A percentile compares a stretch with the other conserved stretches of the same genome.
Conservation (phyloP, 139 green algal genomes). For the Zygnema circumcarinatum region DNA sequence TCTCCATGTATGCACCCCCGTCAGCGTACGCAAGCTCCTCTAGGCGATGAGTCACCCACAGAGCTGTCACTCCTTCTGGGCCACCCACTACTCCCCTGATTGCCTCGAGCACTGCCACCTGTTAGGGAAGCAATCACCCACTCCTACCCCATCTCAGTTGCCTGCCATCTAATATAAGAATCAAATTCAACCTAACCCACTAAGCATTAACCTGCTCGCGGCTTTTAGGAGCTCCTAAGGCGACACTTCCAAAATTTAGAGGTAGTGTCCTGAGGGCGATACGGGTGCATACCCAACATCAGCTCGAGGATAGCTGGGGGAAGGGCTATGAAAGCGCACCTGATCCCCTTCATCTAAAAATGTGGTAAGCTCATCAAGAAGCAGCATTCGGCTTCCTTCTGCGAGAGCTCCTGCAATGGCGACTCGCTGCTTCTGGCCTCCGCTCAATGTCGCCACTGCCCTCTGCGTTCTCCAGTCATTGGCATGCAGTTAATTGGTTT, state of each 20-base stretch:
- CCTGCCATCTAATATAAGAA: too few relatives aligned
- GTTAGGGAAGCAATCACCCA: conserved; percentile 12
- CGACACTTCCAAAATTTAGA: too few relatives aligned
- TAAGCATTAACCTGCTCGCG: too few relatives aligned
- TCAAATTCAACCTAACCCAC: too few relatives aligned
- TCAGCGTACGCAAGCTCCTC: conserved; percentile 95
- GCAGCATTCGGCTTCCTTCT: conserved; percentile 79
- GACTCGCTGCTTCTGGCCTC: conserved; percentile 95
- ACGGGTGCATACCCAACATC: too few relatives aligned
- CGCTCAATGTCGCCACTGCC: conserved; percentile 85
- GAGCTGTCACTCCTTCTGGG: conserved; percentile 73
- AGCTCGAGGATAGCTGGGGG: too few relatives aligned
- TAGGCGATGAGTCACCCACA: conserved; percentile 97
- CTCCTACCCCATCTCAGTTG: too few relatives aligned
- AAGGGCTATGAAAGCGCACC: too few relatives aligned
- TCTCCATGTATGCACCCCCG: conserved; percentile 62
- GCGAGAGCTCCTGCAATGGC: conserved; percentile 91
- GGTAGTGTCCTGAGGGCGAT: too few relatives aligned
- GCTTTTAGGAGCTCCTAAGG: too few relatives aligned
- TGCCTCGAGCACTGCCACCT: conserved; percentile 54
- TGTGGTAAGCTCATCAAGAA: conserved; percentile 98
- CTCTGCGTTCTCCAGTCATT: conserved; percentile 52
- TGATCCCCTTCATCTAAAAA: conserved; percentile 94
- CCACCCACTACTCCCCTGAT: conserved; percentile 23
- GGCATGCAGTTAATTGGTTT: too few relatives aligned